Percentiles rank a stretch among this genome's conserved stretches.
phyloP scores from a whole-genome alignment of 306 rosid species.

The Psophocarpus tetragonolobus region DNA sequence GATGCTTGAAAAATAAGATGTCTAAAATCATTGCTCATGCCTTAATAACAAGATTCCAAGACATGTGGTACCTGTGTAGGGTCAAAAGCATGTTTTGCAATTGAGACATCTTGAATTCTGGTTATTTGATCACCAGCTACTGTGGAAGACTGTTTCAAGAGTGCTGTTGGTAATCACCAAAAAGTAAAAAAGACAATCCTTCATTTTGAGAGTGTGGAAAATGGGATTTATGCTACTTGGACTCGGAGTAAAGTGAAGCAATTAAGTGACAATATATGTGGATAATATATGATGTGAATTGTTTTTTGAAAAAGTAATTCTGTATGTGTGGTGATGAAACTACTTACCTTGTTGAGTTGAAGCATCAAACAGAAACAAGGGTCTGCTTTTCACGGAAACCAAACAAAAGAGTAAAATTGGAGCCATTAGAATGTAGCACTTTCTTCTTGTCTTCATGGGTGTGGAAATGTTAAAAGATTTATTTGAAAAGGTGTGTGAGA shows the following conservation, averaged over 20 bases:
- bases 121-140: slow-evolving; percentile 18
- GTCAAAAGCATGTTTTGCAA: slow-evolving; percentile 24
- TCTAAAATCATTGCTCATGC: not conserved
- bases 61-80: slow-evolving; percentile 32
- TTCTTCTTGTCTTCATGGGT: slow-evolving; percentile 30
- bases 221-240: slow-evolving; percentile 12
- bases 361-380: slow-evolving; percentile 17
- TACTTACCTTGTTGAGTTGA: slow-evolving; percentile 44
- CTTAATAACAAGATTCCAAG: not conserved
- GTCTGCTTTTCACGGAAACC: slow-evolving; percentile 14
- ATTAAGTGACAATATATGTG: not conserved
- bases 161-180: slow-evolving; percentile 9
- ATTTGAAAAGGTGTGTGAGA: not conserved
- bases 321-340: not conserved
- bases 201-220: not conserved
- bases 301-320: not conserved
- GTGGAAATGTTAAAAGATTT: slow-evolving; percentile 3
- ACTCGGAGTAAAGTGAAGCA: not conserved
- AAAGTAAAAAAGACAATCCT: slow-evolving; percentile 26
- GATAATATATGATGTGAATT: not conserved
- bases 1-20: not conserved
- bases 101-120: slow-evolving; percentile 8
- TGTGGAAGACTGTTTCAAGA: slow-evolving; percentile 9
- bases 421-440: slow-evolving; percentile 29
- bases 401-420: slow-evolving; percentile 16